Base-by-base conservation (phyloP, 2,329 filamentous ascomycete genomes). In the Rhynchosporium graminicola region DNA sequence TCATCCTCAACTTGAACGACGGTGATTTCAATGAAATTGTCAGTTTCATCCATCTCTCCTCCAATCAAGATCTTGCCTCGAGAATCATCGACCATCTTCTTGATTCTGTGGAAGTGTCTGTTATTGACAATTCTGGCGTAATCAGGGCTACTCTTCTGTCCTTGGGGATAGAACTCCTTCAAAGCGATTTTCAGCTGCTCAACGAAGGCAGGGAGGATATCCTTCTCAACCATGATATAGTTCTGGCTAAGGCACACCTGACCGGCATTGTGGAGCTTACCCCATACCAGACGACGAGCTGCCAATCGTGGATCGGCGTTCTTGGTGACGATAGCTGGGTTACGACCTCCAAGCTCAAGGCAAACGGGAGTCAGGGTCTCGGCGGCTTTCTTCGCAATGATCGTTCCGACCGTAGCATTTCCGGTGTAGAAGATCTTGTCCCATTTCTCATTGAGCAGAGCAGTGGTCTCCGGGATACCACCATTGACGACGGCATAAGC, bases 361-460 rank as follows among this genome's bases (percentile, higher is more conserved):
- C 88, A 85, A 28, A 96, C 87, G 0, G 95, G 95, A 0, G 95
- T 98, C 65, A 97, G 82, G 43, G 91, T 88, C 73, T 92, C 86
- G 64, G 95, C 94, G 0, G 94, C 95, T 75, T 96, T 97, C 76
- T 93, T 88, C 54, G 91, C 85, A 59, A 98, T 87, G 72, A 98
- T 93, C 73, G 88, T 92, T 72, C 91, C 95, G 20, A 97, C 92
- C 33, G 75, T 79, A 58, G 83, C 83, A 71, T 87, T 88, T 60
- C 95, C 95, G 0, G 95, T 99, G 80, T 97, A 99, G 80, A 95
- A 93, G 72, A 99, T 96, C 83, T 97, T 98, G 79, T 96, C 93
- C 89, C 93, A 99, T 76, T 94, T 94, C 79, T 92, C 86, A 62
- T 94, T 86, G 40, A 99, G 83, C 50, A 98, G 79, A 12, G 87